Base-by-base conservation (phyloP, 2,329 filamentous ascomycete species). In the Canariomyces notabilis region DNA sequence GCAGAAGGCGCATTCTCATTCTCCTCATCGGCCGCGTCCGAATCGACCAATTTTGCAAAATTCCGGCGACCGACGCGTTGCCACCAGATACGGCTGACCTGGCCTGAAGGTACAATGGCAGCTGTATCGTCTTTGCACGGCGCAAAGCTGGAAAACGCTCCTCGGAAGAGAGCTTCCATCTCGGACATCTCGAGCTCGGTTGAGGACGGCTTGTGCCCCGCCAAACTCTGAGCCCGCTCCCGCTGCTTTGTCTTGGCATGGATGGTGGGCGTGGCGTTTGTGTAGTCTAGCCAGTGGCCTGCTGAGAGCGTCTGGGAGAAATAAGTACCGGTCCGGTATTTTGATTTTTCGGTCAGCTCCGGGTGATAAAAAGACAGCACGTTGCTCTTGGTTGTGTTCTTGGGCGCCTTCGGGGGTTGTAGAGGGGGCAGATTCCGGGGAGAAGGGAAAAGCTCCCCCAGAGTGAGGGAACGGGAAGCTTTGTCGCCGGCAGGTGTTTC, bases 91-190 rank as follows among this genome's bases (percentile, higher is more conserved):
- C 79, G 78, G 42, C 81, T 80, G 49, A 86, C 79, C 40, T 80
- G 74, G 26, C 79, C 79, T 2, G 82, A 80, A 0, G 87, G 79
- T 3, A 89, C 72, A 47, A 89, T 72, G 5, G 87, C 83, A 11
- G 76, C 79, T 3, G 84, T 76, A 59, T 90, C 82, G 62, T 91
- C 87, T 56, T 79, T 83, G 42, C 77, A 81, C 0, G 87, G 87
- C 5, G 87, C 87, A 62, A 90, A 91, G 59, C 83, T 86, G 0
- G 85, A 89, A 63, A 89, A 91, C 1, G 83, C 86, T 44, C 83
- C 80, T 22, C 85, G 77, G 60, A 90, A 91, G 8, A 90, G 68
- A 0, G 82, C 76, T 55, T 90, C 86, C 66, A 89, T 79, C 61
- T 85, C 84, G 3, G 79, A 77, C 56, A 79, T 71, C 59, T 85